phyloP scores from a whole-genome alignment of 2,329 filamentous ascomycete genomes.

The Ilyonectria robusta region DNA sequence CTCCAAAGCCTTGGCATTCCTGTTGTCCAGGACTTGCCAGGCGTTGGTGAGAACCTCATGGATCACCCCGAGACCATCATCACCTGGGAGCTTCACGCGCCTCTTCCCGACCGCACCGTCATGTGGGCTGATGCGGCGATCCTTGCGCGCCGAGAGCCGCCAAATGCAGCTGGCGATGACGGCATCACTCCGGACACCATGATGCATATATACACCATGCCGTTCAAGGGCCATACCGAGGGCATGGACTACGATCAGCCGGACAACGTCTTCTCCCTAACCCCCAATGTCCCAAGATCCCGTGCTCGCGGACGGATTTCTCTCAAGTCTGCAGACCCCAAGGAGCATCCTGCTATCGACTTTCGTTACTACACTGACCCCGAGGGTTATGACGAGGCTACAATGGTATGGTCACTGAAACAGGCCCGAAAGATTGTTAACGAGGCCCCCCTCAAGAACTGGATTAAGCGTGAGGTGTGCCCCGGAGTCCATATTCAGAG shows the following conservation, averaged over 20 bases:
- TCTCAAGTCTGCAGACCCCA: conserved; percentile 80
- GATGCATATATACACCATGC: conserved; percentile 97
- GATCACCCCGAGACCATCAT: conserved; percentile 66
- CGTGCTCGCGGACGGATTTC: conserved; percentile 82
- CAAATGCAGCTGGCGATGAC: conserved; percentile 76
- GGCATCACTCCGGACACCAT: conserved; percentile 85
- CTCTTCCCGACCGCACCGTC: conserved; percentile 77
- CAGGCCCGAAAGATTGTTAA: conserved; percentile 80
- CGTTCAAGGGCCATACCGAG: conserved; percentile 86
- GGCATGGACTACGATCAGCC: conserved; percentile 77
- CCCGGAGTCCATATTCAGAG: conserved; percentile 79
- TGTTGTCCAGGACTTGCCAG: conserved; percentile 65
- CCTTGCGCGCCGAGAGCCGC: conserved; percentile 80
- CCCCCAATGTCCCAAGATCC: conserved; percentile 86
- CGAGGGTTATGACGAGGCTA: conserved; percentile 85
- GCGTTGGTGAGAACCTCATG: conserved; percentile 70
- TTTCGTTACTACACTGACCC: conserved; percentile 90
- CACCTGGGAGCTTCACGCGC: conserved; percentile 78
- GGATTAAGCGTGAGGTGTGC: conserved; percentile 85
- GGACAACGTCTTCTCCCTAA: conserved; percentile 87
- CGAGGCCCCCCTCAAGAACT: conserved; percentile 81
- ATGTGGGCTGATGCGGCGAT: conserved; percentile 86
- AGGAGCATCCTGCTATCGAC: conserved; percentile 83
- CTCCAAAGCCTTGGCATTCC: conserved; percentile 53
- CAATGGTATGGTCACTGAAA: conserved; percentile 80